A percentile compares a stretch with the other conserved stretches of the same genome.
Evolutionary conservation across 2,329 filamentous ascomycete species (phyloP).

Genomic region (Podosphaera xanthii): DNA sequence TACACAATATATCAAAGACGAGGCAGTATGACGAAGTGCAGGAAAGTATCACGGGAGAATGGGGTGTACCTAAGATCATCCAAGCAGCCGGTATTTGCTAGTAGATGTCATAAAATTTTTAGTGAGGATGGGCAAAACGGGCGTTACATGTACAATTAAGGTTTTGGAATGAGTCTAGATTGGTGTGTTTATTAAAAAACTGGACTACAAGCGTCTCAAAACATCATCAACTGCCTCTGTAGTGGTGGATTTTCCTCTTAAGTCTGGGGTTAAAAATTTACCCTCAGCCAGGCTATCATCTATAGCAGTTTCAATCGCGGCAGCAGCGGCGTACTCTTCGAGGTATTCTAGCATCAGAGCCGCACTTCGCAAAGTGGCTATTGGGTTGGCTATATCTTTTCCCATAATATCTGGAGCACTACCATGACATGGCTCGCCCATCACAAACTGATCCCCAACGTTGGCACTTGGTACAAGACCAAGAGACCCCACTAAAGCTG

Average conservation of each 20-base stretch:
- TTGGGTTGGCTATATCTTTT: conserved; percentile 79
- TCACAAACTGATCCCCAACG: conserved; percentile 81
- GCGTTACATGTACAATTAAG: neutral
- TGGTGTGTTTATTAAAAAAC: neutral
- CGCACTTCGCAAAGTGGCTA: conserved; percentile 76
- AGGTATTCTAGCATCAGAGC: conserved; percentile 95
- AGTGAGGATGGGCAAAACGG: neutral
- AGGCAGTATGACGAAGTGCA: neutral
- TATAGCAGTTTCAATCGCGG: conserved; percentile 74
- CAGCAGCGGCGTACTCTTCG: conserved; percentile 65
- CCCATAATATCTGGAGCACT: conserved; percentile 92
- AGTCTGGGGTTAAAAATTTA: conserved; percentile 62
- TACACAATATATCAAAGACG: neutral
- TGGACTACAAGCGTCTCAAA: conserved; percentile 47
- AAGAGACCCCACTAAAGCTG: conserved; percentile 74
- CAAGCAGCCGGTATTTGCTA: too few species aligned
- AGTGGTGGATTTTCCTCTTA: conserved; percentile 71
- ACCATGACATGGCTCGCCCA: conserved; percentile 94
- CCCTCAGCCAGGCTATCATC: conserved; percentile 76
- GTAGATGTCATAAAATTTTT: too few species aligned
- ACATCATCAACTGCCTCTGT: conserved; percentile 75
- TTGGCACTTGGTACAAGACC: conserved; percentile 90
- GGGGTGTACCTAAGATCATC: too few species aligned
- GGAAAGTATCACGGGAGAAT: neutral
- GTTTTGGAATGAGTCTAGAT: neutral